Evolutionary conservation across 164 flowering plant species (phyloP).

Genomic region (Cinnamomum chago): DNA sequence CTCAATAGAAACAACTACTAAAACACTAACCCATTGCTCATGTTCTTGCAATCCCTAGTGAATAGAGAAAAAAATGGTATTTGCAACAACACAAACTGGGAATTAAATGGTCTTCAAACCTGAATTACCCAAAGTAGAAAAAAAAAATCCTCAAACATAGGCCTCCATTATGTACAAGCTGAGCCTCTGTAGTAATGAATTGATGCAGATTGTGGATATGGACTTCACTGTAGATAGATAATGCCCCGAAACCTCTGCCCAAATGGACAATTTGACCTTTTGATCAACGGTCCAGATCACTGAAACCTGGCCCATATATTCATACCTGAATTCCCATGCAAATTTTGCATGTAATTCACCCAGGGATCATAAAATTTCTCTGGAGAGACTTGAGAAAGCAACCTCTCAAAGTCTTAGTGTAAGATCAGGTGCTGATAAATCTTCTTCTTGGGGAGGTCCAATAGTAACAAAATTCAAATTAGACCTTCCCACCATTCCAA

Average conservation of each 20-base stretch:
- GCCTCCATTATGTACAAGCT: neutral
- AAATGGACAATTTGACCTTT: neutral
- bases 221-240: neutral
- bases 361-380: neutral
- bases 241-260: neutral
- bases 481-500: constrained; percentile 24
- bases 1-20: too few species aligned
- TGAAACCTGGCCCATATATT: neutral
- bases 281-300: neutral
- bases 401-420: constrained; percentile 51
- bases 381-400: neutral
- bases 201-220: neutral
- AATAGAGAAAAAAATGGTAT: neutral
- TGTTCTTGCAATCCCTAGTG: neutral
- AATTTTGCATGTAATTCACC: neutral
- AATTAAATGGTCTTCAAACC: too few species aligned
- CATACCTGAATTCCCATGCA: neutral
- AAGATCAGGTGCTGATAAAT: constrained; percentile 56
- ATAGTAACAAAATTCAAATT: constrained; percentile 24
- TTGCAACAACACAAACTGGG: neutral
- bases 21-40: neutral
- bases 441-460: constrained; percentile 26
- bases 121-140: too few species aligned
- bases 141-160: neutral
- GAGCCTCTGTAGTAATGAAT: neutral